phyloP scores from a whole-genome alignment of 169 alveolate species.

The Plasmodium inui region DNA sequence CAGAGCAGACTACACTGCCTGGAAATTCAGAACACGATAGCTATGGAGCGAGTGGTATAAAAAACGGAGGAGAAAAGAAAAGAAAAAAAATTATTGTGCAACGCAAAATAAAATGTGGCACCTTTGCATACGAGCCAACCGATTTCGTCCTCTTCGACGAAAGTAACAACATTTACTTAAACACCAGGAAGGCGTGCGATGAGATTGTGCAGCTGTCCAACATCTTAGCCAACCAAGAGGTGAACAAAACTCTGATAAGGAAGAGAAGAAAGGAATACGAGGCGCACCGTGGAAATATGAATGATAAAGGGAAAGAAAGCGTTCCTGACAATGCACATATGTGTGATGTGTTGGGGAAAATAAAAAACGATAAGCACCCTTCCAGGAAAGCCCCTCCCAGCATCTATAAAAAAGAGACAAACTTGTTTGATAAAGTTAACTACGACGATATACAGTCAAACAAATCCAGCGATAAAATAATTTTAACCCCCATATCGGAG shows the following conservation, averaged over 20 bases:
- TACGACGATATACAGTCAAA: constrained; percentile 72
- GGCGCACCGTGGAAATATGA: constrained; percentile 6
- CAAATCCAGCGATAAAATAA: constrained; percentile 49
- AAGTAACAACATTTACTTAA: constrained; percentile 28
- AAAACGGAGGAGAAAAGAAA: background rate
- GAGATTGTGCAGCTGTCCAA: constrained; percentile 45
- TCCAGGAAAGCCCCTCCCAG: background rate
- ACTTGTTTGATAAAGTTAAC: constrained; percentile 66
- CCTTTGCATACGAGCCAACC: constrained; percentile 23
- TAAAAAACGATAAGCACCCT: background rate
- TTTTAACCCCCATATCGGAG: constrained; percentile 74
- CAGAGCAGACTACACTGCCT: background rate
- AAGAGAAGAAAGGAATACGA: constrained; percentile 44
- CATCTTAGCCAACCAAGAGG: constrained; percentile 56
- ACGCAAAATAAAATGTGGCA: constrained; percentile 10
- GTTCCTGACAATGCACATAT: background rate
- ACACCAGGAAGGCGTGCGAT: constrained; percentile 63
- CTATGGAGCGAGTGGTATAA: background rate
- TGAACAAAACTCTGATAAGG: constrained; percentile 28
- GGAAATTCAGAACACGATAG: constrained; percentile 7
- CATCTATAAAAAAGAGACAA: constrained; percentile 1
- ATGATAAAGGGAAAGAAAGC: background rate
- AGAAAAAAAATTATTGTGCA: constrained; percentile 35
- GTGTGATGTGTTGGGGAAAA: background rate
- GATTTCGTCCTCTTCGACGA: constrained; percentile 66